Conservation (phyloP, 1,284 basidiomycete genomes). For the Moesziomyces globuligerus region DNA sequence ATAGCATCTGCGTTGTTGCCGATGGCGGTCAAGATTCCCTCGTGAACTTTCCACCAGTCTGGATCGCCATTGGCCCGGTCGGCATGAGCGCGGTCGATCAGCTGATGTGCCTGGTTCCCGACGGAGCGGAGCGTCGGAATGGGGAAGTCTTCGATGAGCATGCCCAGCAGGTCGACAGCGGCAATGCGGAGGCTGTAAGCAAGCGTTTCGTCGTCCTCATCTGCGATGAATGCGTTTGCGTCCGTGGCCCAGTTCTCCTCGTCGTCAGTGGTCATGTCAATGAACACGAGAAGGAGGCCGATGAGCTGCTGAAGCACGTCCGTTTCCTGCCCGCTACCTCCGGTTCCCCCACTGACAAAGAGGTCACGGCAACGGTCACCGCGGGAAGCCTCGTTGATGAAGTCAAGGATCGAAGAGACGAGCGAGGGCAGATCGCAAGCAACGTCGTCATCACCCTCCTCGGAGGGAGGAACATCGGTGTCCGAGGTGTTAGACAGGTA, state of each 20-base stretch:
- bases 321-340: slow-evolving; percentile 68
- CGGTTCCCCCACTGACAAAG: slow-evolving; percentile 70
- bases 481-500: slow-evolving; percentile 68
- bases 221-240: slow-evolving; percentile 89
- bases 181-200: slow-evolving; percentile 83
- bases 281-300: slow-evolving; percentile 76
- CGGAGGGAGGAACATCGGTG: slow-evolving; percentile 73
- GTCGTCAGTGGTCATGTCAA: slow-evolving; percentile 90
- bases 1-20: slow-evolving; percentile 84
- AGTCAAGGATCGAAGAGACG: slow-evolving; percentile 81
- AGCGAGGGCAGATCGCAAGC: slow-evolving; percentile 76
- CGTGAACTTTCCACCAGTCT: slow-evolving; percentile 79
- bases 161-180: slow-evolving; percentile 83
- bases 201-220: slow-evolving; percentile 91
- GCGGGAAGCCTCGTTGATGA: slow-evolving; percentile 76
- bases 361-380: slow-evolving; percentile 74
- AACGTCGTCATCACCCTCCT: slow-evolving; percentile 77
- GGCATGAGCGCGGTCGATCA: slow-evolving; percentile 72
- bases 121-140: slow-evolving; percentile 72
- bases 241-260: slow-evolving; percentile 90
- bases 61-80: slow-evolving; percentile 57
- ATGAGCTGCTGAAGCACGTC: slow-evolving; percentile 72
- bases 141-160: slow-evolving; percentile 78
- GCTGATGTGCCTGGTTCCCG: slow-evolving; percentile 60
- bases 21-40: slow-evolving; percentile 83